Evolutionary conservation across 31 red algal species (phyloP).

Genomic region (Pterothamnion heteromorphum): DNA sequence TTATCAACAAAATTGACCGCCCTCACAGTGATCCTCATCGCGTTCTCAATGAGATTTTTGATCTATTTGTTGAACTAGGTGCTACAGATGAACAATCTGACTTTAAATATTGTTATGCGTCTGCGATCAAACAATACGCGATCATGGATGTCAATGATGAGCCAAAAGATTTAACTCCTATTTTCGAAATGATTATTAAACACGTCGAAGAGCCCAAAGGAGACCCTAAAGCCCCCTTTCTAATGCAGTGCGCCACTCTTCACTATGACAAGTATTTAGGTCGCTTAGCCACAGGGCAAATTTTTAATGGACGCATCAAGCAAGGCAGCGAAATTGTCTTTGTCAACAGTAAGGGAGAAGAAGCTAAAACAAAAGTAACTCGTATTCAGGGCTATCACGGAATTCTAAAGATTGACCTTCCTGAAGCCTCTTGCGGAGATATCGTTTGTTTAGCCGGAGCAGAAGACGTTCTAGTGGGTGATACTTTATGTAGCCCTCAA

Average conservation of each 20-base stretch:
- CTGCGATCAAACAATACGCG: conserved; percentile 74
- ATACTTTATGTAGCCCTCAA: conserved; percentile 73
- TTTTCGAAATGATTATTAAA: conserved; percentile 77
- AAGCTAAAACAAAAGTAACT: conserved; percentile 54
- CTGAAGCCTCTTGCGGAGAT: conserved; percentile 77
- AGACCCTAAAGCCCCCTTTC: conserved; percentile 63
- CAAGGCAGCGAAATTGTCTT: conserved; percentile 62
- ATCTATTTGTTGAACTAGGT: conserved; percentile 80
- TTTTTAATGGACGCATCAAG: conserved; percentile 62
- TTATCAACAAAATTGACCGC: conserved; percentile 93
- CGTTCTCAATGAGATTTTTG: conserved; percentile 77
- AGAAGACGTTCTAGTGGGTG: conserved; percentile 71
- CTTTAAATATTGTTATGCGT: conserved; percentile 80
- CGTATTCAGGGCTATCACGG: conserved; percentile 89
- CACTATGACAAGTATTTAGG: conserved; percentile 92
- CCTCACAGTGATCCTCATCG: conserved; percentile 73
- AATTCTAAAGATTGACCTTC: conserved; percentile 62
- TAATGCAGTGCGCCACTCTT: conserved; percentile 81
- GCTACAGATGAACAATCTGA: conserved; percentile 91
- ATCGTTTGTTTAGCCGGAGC: conserved; percentile 85
- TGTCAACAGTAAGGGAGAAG: conserved; percentile 60
- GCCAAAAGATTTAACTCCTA: conserved; percentile 64
- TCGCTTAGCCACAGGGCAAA: conserved; percentile 70
- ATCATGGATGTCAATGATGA: conserved; percentile 56
- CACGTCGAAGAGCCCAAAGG: conserved; percentile 74